Base-by-base conservation (phyloP, 129 eudicot species). In the Centella asiatica region DNA sequence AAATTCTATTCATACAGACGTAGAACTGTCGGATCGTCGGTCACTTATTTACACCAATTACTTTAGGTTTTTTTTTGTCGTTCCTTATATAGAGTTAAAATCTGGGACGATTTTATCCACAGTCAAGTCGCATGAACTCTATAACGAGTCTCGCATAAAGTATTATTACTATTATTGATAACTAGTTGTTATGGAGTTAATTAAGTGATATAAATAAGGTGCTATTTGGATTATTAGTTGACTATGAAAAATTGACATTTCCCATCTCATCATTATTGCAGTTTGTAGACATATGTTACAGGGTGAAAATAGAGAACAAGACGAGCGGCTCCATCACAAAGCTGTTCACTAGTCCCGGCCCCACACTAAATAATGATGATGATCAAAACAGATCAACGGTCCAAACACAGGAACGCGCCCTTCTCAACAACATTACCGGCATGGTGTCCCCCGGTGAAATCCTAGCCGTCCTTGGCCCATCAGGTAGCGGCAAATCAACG, bases 401-500 rank as follows among this genome's bases (percentile, higher is more conserved):
- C 37, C 26, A 47, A 23, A 60, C 61, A 24, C 76, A 77, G 60
- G 93, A 86, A 46, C 77, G 86, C 0, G 78, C 69, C 4, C 87
- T 92, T 22, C 40, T 92, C 34, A 73, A 76, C 60, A 83, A 79
- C 40, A 76, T 92, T 64, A 87, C 96, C 2, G 99, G 99, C 40
- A 74, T 72, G 78, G 99, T 87, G 0, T 61, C 73, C 39, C 96
- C 99, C 0, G 99, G 99, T 0, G 88, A 82, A 62, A 67, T 92
- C 57, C 60, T 87, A 29, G 96, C 99, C 44, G 71, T 92, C 29
- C 79, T 92, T 1, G 99, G 99, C 25, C 99, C 99, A 3, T 92
- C 99, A 0, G 99, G 99, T 1, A 87, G 99, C 50, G 99, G 99
- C 5, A 92, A 92, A 62, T 87, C 99, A 20, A 92, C 99, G 6